phyloP scores from a whole-genome alignment of 2,329 filamentous ascomycete species.

The Tolypocladium pustulatum region DNA sequence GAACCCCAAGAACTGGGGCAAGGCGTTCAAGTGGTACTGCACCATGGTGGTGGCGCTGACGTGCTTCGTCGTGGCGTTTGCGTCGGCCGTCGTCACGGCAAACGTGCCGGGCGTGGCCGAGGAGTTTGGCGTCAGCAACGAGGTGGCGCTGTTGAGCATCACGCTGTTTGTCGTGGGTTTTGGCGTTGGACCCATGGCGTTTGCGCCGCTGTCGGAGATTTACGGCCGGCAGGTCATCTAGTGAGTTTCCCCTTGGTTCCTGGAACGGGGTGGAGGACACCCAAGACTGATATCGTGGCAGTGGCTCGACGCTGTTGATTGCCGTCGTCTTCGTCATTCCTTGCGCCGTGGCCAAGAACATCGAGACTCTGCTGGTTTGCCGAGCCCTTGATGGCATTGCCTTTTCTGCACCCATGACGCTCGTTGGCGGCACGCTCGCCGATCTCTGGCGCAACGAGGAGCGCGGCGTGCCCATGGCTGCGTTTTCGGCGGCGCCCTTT shows the following conservation, averaged over 20 bases:
- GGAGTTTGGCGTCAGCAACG: slow-evolving; percentile 57
- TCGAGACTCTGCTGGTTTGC: slow-evolving; percentile 64
- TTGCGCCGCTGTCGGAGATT: slow-evolving; percentile 70
- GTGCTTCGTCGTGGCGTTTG: slow-evolving; percentile 64
- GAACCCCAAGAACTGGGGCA: slow-evolving; percentile 81
- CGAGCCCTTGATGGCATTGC: slow-evolving; percentile 72
- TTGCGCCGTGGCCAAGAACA: slow-evolving; percentile 66
- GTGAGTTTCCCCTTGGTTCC: slow-evolving; percentile 15
- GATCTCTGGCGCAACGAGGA: slow-evolving; percentile 82
- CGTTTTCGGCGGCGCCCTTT: slow-evolving; percentile 74
- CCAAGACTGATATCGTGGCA: slow-evolving; percentile 9
- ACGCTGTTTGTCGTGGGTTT: slow-evolving; percentile 75
- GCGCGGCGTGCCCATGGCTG: slow-evolving; percentile 77
- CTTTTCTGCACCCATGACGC: slow-evolving; percentile 77
- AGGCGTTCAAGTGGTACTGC: slow-evolving; percentile 68
- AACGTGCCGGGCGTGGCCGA: slow-evolving; percentile 55
- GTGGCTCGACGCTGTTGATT: slow-evolving; percentile 50
- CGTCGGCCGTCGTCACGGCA: slow-evolving; percentile 67
- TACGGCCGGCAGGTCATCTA: slow-evolving; percentile 65
- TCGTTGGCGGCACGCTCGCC: slow-evolving; percentile 72
- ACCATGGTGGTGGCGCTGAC: slow-evolving; percentile 76
- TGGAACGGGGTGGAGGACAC: neutral
- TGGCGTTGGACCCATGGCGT: slow-evolving; percentile 69
- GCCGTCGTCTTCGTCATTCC: slow-evolving; percentile 75
- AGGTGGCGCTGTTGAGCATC: slow-evolving; percentile 63